Conservation (phyloP, 2,329 filamentous ascomycete species). For the Rutstroemia sp. region DNA sequence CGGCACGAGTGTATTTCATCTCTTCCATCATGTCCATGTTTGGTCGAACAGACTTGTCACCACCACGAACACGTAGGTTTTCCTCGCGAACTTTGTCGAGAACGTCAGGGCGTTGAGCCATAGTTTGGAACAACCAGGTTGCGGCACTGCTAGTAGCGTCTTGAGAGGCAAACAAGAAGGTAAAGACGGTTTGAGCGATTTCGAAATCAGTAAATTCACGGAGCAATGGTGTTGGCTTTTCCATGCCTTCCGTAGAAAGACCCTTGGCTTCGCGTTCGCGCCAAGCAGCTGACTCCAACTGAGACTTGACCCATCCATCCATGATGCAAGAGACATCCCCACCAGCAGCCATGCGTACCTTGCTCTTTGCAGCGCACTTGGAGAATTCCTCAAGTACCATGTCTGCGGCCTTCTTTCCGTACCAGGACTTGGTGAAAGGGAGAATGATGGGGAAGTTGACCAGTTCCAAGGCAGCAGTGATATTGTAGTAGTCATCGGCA, state of each 20-base stretch:
- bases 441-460: slow-evolving; percentile 98
- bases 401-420: slow-evolving; percentile 90
- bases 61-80: slow-evolving; percentile 70
- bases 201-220: slow-evolving; percentile 86
- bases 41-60: slow-evolving; percentile 62
- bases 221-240: slow-evolving; percentile 77
- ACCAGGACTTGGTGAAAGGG: slow-evolving; percentile 93
- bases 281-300: slow-evolving; percentile 79
- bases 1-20: slow-evolving; percentile 82
- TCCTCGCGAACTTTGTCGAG: slow-evolving; percentile 88
- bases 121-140: slow-evolving; percentile 92
- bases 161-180: slow-evolving; percentile 94
- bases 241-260: slow-evolving; percentile 55
- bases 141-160: slow-evolving; percentile 90
- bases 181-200: slow-evolving; percentile 89
- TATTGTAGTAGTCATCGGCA: slow-evolving; percentile 92
- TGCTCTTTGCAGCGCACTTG: slow-evolving; percentile 89
- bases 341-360: slow-evolving; percentile 83
- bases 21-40: slow-evolving; percentile 83
- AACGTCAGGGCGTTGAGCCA: slow-evolving; percentile 88
- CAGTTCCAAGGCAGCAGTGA: slow-evolving; percentile 89
- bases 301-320: slow-evolving; percentile 87
- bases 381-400: slow-evolving; percentile 86
- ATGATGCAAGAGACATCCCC: slow-evolving; percentile 87
- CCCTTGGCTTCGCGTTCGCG: slow-evolving; percentile 71